Evolutionary conservation across 805 yeast genomes (phyloP).

Genomic region (Suhomyces sp.): DNA sequence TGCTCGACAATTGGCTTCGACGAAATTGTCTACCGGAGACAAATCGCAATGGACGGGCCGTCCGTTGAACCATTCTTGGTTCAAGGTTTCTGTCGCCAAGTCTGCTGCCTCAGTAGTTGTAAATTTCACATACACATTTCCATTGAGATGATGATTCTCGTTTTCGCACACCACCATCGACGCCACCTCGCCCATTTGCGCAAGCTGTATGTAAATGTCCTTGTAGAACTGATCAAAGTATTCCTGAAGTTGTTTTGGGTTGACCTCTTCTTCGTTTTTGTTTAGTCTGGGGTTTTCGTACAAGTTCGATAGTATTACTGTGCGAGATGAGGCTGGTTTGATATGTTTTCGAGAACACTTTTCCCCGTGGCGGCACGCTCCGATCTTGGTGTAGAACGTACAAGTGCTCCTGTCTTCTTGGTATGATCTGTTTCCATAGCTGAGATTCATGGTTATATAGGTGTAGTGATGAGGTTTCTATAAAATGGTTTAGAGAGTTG

Average conservation of each 20-base stretch:
- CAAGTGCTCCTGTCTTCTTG: slow-evolving; percentile 24
- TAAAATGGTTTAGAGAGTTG: background rate
- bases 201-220: slow-evolving; percentile 68
- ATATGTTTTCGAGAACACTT: slow-evolving; percentile 75
- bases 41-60: slow-evolving; percentile 78
- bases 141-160: slow-evolving; percentile 75
- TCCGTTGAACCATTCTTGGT: slow-evolving; percentile 77
- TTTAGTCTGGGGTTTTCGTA: slow-evolving; percentile 58
- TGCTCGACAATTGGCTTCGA: slow-evolving; percentile 73
- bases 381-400: slow-evolving; percentile 73
- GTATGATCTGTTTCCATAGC: background rate
- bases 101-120: slow-evolving; percentile 54
- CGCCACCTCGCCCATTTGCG: slow-evolving; percentile 48
- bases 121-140: slow-evolving; percentile 78
- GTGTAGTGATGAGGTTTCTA: background rate
- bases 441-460: background rate
- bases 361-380: slow-evolving; percentile 92
- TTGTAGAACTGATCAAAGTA: slow-evolving; percentile 62
- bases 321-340: slow-evolving; percentile 61
- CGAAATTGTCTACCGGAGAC: slow-evolving; percentile 67
- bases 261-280: slow-evolving; percentile 28
- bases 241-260: slow-evolving; percentile 38
- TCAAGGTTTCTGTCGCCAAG: slow-evolving; percentile 57
- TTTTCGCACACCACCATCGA: slow-evolving; percentile 79
- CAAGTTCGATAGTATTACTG: slow-evolving; percentile 62